These are phyloP conservation scores for Penicillium sp. DNA, from an alignment of 2,329 filamentous ascomycete genomes.

Conservation along the genomic window DNA sequence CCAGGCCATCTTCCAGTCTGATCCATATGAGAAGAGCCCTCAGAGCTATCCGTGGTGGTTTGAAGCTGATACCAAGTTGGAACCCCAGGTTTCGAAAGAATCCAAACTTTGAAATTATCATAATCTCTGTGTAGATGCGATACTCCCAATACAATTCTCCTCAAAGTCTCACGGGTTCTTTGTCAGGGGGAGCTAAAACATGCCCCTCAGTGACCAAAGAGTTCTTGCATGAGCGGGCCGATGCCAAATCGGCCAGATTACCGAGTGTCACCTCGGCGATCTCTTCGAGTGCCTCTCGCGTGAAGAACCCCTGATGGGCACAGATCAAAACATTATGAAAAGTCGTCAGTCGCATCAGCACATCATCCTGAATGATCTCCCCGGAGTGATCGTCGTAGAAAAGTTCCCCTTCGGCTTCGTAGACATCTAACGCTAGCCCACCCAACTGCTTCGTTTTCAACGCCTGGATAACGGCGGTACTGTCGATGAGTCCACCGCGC, in stretches of 20 bases:
- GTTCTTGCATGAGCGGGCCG: slow-evolving; percentile 27
- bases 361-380: slow-evolving; percentile 64
- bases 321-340: slow-evolving; percentile 66
- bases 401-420: slow-evolving; percentile 57
- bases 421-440: slow-evolving; percentile 64
- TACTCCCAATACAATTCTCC: background rate
- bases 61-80: slow-evolving; percentile 7
- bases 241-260: slow-evolving; percentile 48
- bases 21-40: slow-evolving; percentile 7
- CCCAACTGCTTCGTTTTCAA: slow-evolving; percentile 60
- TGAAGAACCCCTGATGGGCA: slow-evolving; percentile 68
- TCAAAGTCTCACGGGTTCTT: slow-evolving; percentile 33
- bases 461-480: slow-evolving; percentile 56
- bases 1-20: slow-evolving; percentile 11
- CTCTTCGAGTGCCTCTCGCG: slow-evolving; percentile 60
- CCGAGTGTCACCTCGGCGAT: slow-evolving; percentile 59
- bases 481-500: slow-evolving; percentile 62
- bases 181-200: slow-evolving; percentile 24
- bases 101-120: background rate
- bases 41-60: slow-evolving; percentile 18
- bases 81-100: background rate
- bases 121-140: too few species aligned
- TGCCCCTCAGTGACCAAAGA: slow-evolving; percentile 32
- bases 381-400: slow-evolving; percentile 65
- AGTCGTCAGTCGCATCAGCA: slow-evolving; percentile 62